Evolutionary conservation across 177 flowering plant genomes (phyloP), one percentile per base, ranked within the genome.

Genomic region (Vitis hybrid): DNA sequence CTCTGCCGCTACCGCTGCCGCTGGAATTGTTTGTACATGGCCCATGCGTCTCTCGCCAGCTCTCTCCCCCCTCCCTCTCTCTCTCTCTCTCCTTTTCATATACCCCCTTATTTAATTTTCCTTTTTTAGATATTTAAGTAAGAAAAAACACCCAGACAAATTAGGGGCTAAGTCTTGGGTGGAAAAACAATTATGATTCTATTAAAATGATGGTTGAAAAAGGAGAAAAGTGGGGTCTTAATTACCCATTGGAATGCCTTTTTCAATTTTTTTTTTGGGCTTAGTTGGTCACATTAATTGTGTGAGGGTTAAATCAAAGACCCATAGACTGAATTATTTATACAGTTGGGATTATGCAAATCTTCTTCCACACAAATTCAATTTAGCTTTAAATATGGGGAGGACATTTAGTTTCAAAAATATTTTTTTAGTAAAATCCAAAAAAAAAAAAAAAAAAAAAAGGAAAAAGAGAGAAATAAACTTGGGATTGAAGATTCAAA

Each of bases 401-500:
- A 5, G 6, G 46, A 0, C 46, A 57, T 6, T 21, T 15, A 7
- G 1, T 18, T 9, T 10, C 2, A 14, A 40, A 69, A 35, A 2
- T n/a, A 52, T 54, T 51, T 49, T 63, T 49, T 62, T 40, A n/a
- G 7, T 24, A 54, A 57, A 48, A 69, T 2, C 2, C 8, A 35
- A 40, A 40, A 40, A 40, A 40, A 35, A 35, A n/a, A n/a, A n/a
- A 35, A n/a, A n/a, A n/a, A 6, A 7, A 35, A 35, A 35, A 35
- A 1, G 46, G 46, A 40, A 40, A 40, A 7, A 7, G 46, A 40
- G 46, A 11, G 8, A 57, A 51, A 8, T 62, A 79, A 77, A 64
- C 81, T 78, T 82, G 77, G 74, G 67, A 64, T 74, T 75, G 56
- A 80, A 78, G 81, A 72, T 75, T 78, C 78, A 73, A 71, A 74